phyloP scores from a whole-genome alignment of 2,329 filamentous ascomycete genomes.

The Aspergillus sp. region DNA sequence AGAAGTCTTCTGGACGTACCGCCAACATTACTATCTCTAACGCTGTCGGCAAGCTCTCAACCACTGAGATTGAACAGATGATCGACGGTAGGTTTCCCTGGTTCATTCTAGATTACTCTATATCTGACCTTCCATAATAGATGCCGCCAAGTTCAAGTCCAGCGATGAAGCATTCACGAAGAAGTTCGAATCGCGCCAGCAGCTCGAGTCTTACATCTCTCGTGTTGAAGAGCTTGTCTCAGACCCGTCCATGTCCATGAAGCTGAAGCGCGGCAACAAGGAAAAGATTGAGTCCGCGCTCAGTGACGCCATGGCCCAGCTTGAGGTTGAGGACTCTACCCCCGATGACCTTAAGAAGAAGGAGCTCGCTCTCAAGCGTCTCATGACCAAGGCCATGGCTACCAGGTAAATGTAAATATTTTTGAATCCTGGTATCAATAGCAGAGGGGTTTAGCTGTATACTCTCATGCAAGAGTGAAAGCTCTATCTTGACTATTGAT shows the following conservation, averaged over 20 bases:
- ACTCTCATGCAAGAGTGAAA: background rate
- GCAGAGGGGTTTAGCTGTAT: background rate
- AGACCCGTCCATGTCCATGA: constrained; percentile 89
- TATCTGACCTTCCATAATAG: constrained; percentile 27
- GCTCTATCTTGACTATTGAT: background rate
- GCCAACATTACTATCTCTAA: constrained; percentile 99
- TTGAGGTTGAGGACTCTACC: constrained; percentile 86
- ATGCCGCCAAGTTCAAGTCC: constrained; percentile 98
- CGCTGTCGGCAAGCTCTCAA: constrained; percentile 97
- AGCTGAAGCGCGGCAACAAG: constrained; percentile 98
- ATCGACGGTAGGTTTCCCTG: constrained; percentile 59
- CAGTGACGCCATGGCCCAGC: constrained; percentile 93
- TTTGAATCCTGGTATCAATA: constrained; percentile 1
- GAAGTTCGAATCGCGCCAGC: constrained; percentile 98
- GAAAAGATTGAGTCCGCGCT: constrained; percentile 98
- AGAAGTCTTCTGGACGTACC: constrained; percentile 95
- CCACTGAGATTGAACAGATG: constrained; percentile 94
- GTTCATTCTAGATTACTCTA: background rate
- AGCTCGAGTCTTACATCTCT: constrained; percentile 97
- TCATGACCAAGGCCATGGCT: constrained; percentile 97
- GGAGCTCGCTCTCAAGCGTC: constrained; percentile 94
- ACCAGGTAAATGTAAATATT: constrained; percentile 59
- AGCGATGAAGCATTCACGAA: constrained; percentile 98
- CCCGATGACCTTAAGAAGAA: constrained; percentile 99
- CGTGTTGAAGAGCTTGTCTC: constrained; percentile 98